Percentiles rank a stretch among this genome's conserved stretches.
Evolutionary conservation across 345 rosid genomes (phyloP).

Genomic region (Abelmoschus esculentus): DNA sequence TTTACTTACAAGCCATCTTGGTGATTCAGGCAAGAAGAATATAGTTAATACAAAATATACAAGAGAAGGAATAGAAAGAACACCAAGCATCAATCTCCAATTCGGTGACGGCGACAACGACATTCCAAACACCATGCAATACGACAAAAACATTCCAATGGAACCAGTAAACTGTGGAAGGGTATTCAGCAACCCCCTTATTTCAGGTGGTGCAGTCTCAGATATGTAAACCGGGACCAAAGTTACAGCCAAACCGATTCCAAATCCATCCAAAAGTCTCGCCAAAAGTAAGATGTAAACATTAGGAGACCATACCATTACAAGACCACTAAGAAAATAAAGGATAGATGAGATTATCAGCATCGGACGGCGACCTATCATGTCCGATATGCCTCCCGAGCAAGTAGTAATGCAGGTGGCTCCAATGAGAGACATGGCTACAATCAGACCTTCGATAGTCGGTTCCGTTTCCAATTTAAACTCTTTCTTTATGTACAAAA

Average conservation of each 20-base stretch:
- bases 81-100: conserved; percentile 99
- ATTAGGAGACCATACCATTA: conserved; percentile 94
- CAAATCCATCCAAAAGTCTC: conserved; percentile 88
- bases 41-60: conserved; percentile 48
- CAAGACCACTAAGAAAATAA: conserved; percentile 64
- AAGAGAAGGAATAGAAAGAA: conserved; percentile 76
- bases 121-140: conserved; percentile 91
- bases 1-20: conserved; percentile 96
- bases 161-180: conserved; percentile 95
- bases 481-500: conserved; percentile 79
- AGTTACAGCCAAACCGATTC: conserved; percentile 85
- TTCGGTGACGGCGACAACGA: conserved; percentile 60
- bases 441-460: conserved; percentile 74
- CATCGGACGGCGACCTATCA: conserved; percentile 88
- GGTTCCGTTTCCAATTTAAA: conserved; percentile 66
- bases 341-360: conserved; percentile 67
- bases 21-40: conserved; percentile 90
- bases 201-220: conserved; percentile 96
- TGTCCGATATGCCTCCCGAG: conserved; percentile 76
- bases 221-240: conserved; percentile 89
- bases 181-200: conserved; percentile 74
- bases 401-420: conserved; percentile 81
- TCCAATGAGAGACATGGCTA: conserved; percentile 92
- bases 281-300: conserved; percentile 74
- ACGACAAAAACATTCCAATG: conserved; percentile 85